Base-by-base conservation (phyloP, 2,329 filamentous ascomycete species). In the Colletotrichum eremochloae region DNA sequence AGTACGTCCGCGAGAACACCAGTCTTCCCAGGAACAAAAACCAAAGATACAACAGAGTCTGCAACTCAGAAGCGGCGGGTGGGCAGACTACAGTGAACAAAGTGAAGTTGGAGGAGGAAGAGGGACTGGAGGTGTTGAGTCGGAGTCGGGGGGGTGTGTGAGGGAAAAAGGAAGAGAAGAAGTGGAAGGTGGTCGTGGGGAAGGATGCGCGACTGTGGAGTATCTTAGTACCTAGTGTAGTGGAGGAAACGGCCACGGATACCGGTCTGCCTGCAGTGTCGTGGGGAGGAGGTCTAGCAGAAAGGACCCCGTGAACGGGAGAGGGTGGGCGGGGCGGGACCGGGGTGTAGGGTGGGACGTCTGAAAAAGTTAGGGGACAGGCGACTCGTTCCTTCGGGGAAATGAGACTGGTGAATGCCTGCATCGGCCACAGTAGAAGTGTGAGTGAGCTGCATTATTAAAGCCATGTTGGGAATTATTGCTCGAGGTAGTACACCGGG, bases 141-240 rank as follows among this genome's bases (percentile, higher is more conserved):
- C 33, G 46, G 38, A 55, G 38, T 53, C 15, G 48, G 53, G 63
- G 48, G 36, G 42, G 48, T 67, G 67, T 71, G 62, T 67, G 68
- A 71, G 71, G 71, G 68, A 67, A 67, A 73, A 73, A 67, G 62
- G 52, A 38, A 63, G 36, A 63, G 68, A 71, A 71, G 71, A 67
- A 18, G 57, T n/a, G 62, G 57, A 63, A 73, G 62, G 46, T 56
- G 57, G 68, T 55, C 38, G 50, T 67, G 58, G 55, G 67, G 46
- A 36, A 48, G 63, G 24, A 73, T 50, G 68, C 62, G 62, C 67
- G 71, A 72, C 24, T 67, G 71, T 73, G 68, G 71, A 58, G 71
- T 71, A 33, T n/a, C 61, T 58, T 66, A 58, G 40, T 58, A 20
- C 44, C 44, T 46, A 46, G 44, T 5, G 38, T 40, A 11, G 38